These are phyloP conservation scores for Neopestalotiopsis sp. DNA, from an alignment of 2,329 filamentous ascomycete genomes.

Conservation along the genomic window DNA sequence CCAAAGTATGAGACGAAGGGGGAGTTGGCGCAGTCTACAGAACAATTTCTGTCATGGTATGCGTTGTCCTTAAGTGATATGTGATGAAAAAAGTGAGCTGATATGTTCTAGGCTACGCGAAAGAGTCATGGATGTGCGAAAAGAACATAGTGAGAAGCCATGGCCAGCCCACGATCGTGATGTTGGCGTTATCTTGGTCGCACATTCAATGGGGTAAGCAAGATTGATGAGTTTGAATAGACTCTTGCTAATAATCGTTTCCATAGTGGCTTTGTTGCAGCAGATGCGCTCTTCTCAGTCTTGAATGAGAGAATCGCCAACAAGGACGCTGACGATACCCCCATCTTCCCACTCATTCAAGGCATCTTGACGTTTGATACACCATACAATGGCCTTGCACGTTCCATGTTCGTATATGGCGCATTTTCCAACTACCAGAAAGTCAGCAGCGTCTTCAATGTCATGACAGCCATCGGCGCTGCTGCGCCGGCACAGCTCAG, in stretches of 20 bases:
- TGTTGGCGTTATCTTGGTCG: conserved; percentile 78
- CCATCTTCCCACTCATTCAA: conserved; percentile 81
- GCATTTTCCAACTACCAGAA: conserved; percentile 65
- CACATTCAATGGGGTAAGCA: conserved; percentile 77
- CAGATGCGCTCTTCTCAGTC: conserved; percentile 77
- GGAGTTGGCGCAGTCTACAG: conserved; percentile 59
- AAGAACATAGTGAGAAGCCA: conserved; percentile 71
- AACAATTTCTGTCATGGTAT: conserved; percentile 53
- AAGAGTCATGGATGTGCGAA: conserved; percentile 77
- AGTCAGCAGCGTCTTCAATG: conserved; percentile 60
- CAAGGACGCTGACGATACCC: conserved; percentile 36
- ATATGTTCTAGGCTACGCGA: conserved; percentile 69
- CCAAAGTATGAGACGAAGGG: conserved; percentile 76
- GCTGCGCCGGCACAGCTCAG: conserved; percentile 51
- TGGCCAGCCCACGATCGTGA: conserved; percentile 82
- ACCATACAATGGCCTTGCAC: conserved; percentile 72
- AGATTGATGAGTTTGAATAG: fast-evolving
- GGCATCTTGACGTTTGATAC: conserved; percentile 86
- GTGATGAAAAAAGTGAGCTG: neutral
- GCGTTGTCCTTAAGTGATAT: conserved; percentile 25
- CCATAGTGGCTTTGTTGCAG: conserved; percentile 78
- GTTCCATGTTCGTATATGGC: conserved; percentile 65
- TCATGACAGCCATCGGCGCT: conserved; percentile 58
- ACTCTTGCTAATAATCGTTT: conserved; percentile 40
- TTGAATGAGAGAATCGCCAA: conserved; percentile 63